These are phyloP conservation scores for Taphrina deformans DNA, from an alignment of 1,139 yeast species.

Conservation along the genomic window DNA sequence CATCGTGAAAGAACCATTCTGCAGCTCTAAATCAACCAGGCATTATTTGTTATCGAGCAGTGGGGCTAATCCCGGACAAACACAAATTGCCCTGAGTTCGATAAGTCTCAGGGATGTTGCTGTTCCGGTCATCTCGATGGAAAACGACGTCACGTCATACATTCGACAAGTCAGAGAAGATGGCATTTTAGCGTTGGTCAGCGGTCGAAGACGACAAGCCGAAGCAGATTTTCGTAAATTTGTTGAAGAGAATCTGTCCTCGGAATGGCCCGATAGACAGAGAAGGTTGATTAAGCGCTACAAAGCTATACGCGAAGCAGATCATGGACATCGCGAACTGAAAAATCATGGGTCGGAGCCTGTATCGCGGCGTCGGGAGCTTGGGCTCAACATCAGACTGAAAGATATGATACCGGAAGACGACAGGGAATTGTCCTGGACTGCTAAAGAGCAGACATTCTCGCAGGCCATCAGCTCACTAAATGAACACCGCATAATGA, in stretches of 20 bases:
- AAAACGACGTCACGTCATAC: slow-evolving; percentile 44
- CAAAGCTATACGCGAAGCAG: background rate
- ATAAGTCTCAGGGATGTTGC: slow-evolving; percentile 42
- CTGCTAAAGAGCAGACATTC: slow-evolving; percentile 20
- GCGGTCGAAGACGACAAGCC: slow-evolving; percentile 71
- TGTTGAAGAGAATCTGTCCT: slow-evolving; percentile 67
- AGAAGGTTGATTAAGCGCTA: slow-evolving; percentile 67
- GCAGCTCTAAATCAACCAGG: background rate
- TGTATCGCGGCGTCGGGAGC: background rate
- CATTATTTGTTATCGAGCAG: slow-evolving; percentile 87
- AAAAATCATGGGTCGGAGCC: background rate
- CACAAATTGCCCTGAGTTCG: slow-evolving; percentile 59
- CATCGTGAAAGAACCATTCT: background rate
- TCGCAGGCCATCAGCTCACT: slow-evolving; percentile 21
- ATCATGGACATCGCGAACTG: background rate
- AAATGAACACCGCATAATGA: slow-evolving; percentile 24
- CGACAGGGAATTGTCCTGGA: slow-evolving; percentile 9
- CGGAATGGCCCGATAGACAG: slow-evolving; percentile 83
- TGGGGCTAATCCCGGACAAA: slow-evolving; percentile 84
- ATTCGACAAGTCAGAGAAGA: slow-evolving; percentile 74
- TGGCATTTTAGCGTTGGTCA: slow-evolving; percentile 77
- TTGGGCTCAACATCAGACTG: background rate
- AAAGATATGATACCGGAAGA: background rate
- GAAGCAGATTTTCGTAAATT: slow-evolving; percentile 80
- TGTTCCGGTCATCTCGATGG: slow-evolving; percentile 41